These are phyloP conservation scores for Aspergillus intermedius DNA, from an alignment of 2,329 filamentous ascomycete species.

Conservation along the genomic window DNA sequence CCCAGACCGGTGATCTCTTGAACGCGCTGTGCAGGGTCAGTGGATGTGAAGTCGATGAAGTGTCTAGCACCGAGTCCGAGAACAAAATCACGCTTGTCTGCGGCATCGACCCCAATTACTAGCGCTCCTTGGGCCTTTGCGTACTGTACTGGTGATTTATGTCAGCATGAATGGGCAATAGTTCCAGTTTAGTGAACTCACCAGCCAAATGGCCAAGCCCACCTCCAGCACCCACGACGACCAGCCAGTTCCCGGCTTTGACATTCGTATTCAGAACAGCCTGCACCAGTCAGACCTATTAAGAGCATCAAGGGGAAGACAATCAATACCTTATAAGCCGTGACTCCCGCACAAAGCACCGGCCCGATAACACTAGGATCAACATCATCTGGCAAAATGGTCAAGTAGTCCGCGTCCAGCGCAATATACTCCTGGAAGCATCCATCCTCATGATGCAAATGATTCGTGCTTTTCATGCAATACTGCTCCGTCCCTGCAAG, in stretches of 20 bases:
- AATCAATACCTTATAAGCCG: slow-evolving; percentile 34
- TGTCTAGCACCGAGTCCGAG: slow-evolving; percentile 33
- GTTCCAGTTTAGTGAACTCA: slow-evolving; percentile 11
- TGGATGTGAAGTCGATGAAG: slow-evolving; percentile 37
- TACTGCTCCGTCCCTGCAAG: slow-evolving; percentile 37
- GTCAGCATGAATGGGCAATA: slow-evolving; percentile 1
- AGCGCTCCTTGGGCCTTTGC: slow-evolving; percentile 36
- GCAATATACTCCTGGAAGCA: slow-evolving; percentile 42
- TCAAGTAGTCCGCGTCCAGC: slow-evolving; percentile 41
- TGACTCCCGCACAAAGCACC: slow-evolving; percentile 41
- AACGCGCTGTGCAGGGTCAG: slow-evolving; percentile 30
- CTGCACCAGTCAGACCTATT: slow-evolving; percentile 12
- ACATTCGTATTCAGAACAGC: slow-evolving; percentile 38
- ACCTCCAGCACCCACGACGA: slow-evolving; percentile 42
- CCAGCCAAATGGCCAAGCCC: slow-evolving; percentile 42
- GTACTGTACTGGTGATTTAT: slow-evolving; percentile 34
- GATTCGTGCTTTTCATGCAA: slow-evolving; percentile 38
- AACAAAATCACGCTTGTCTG: slow-evolving; percentile 35
- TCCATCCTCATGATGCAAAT: slow-evolving; percentile 43
- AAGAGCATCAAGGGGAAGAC: background rate
- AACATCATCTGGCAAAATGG: slow-evolving; percentile 38
- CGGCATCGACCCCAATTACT: slow-evolving; percentile 39
- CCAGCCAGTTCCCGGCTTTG: slow-evolving; percentile 35
- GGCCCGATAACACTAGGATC: slow-evolving; percentile 38
- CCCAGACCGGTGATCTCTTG: slow-evolving; percentile 33